Evolutionary conservation across 176 grass and related monocot genomes (phyloP).

Genomic region (Zoysia japonica): DNA sequence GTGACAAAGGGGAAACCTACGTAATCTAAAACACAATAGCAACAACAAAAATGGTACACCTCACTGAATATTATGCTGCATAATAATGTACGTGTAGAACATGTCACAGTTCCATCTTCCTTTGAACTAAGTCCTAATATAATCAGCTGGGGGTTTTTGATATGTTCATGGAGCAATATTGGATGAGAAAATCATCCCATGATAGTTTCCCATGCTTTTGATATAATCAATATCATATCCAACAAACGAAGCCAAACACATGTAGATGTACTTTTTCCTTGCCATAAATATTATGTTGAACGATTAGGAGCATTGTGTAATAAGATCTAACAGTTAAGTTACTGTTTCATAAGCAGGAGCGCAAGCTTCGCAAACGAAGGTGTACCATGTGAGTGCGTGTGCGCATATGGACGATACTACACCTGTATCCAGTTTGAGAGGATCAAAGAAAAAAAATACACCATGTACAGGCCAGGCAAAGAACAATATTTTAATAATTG

Average conservation of each 20-base stretch:
- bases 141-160: background rate
- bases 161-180: slow-evolving; percentile 3
- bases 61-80: background rate
- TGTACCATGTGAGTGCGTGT: background rate
- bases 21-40: background rate
- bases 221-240: background rate
- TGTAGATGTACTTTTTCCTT: background rate
- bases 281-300: slow-evolving; percentile 22
- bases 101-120: background rate
- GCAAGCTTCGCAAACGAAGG: background rate
- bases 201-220: background rate
- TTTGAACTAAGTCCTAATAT: background rate
- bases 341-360: background rate
- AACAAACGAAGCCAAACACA: background rate
- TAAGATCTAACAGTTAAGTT: background rate
- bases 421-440: too few species aligned
- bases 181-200: slow-evolving; percentile 6
- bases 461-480: background rate
- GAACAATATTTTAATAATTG: background rate
- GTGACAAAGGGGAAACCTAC: background rate
- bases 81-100: background rate
- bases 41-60: background rate
- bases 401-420: too few species aligned
- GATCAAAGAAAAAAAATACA: background rate
- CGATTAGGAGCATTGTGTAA: slow-evolving; percentile 1